These are phyloP conservation scores for Pleurostoma richardsiae DNA, from an alignment of 2,329 filamentous ascomycete species.

Conservation along the genomic window DNA sequence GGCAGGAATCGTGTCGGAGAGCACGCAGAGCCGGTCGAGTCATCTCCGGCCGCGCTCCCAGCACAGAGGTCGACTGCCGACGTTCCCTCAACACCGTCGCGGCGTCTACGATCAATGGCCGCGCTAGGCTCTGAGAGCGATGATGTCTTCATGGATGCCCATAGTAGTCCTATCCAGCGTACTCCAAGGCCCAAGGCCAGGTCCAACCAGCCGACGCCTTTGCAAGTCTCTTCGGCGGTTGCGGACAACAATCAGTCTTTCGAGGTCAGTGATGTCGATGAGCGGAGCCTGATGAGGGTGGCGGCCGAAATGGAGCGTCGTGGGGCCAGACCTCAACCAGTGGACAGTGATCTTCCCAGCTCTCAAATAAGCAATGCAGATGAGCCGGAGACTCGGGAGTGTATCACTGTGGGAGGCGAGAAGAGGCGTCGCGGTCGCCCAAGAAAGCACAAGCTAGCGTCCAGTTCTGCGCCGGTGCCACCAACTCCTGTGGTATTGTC, in stretches of 20 bases:
- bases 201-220: neutral
- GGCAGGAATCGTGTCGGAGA: neutral
- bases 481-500: too few relatives aligned
- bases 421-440: too few relatives aligned
- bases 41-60: neutral
- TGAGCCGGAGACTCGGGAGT: neutral
- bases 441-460: too few relatives aligned
- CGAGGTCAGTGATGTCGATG: conserved; percentile 37
- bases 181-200: conserved; percentile 18
- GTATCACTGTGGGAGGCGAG: neutral
- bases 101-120: conserved; percentile 9
- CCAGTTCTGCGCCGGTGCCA: too few relatives aligned
- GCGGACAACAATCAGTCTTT: conserved; percentile 23
- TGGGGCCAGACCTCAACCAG: conserved; percentile 20
- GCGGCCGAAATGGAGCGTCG: conserved; percentile 44
- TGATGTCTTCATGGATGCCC: conserved; percentile 46
- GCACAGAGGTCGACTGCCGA: neutral
- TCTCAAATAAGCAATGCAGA: neutral
- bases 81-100: neutral
- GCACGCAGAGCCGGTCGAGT: neutral
- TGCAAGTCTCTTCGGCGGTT: neutral
- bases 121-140: conserved; percentile 31
- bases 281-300: conserved; percentile 41
- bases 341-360: conserved; percentile 5
- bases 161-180: conserved; percentile 32